Evolutionary conservation across 208 protist species (phyloP).

Genomic region (Leishmania arabica): DNA sequence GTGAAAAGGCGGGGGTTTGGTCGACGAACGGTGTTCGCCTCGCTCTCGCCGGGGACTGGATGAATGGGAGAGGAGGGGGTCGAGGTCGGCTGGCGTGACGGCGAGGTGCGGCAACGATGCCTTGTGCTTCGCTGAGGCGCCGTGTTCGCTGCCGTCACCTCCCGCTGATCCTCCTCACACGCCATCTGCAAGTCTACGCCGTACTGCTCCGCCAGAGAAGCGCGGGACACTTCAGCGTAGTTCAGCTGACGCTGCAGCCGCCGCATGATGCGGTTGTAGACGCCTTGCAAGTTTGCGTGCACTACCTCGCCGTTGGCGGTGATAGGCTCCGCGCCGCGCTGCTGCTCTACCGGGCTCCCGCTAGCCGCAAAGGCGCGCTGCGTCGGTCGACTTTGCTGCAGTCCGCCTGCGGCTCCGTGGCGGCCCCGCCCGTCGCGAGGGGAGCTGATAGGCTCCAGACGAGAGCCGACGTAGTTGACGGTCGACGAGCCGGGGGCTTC

Average conservation of each 20-base stretch:
- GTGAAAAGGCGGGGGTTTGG: background rate
- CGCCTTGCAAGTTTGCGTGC: conserved; percentile 68
- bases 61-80: background rate
- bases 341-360: background rate
- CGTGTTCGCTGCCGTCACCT: background rate
- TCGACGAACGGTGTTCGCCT: background rate
- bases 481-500: background rate
- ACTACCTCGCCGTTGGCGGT: conserved; percentile 31
- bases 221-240: conserved; percentile 66
- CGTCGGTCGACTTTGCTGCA: background rate
- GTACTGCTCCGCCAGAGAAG: conserved; percentile 67
- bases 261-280: conserved; percentile 88
- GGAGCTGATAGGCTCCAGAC: background rate
- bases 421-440: background rate
- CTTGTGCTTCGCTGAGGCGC: background rate
- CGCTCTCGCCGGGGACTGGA: background rate
- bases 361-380: background rate
- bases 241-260: conserved; percentile 80
- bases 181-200: conserved; percentile 45
- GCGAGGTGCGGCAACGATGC: background rate
- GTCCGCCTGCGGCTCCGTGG: background rate
- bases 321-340: background rate
- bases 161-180: conserved; percentile 21
- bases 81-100: background rate
- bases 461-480: background rate